These are phyloP conservation scores for Papiliotrema fonsecae DNA, from an alignment of 1,284 basidiomycete genomes.

Conservation along the genomic window DNA sequence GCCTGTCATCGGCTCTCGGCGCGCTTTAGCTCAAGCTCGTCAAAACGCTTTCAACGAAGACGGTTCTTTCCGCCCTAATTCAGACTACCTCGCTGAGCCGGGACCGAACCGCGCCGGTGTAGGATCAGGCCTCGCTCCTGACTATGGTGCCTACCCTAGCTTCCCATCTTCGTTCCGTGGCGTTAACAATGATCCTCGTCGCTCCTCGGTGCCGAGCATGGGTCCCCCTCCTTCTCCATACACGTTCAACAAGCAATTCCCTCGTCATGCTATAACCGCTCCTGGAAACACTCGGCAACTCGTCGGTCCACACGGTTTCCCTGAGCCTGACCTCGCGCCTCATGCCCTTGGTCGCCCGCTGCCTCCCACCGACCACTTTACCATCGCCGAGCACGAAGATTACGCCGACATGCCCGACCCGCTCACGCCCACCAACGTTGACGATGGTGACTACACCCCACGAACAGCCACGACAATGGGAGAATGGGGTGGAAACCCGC, in stretches of 20 bases:
- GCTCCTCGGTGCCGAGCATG: slow-evolving; percentile 20
- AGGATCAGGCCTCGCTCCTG: slow-evolving; percentile 17
- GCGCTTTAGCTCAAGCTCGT: slow-evolving; percentile 29
- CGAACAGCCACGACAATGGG: slow-evolving; percentile 14
- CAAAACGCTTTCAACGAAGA: slow-evolving; percentile 27
- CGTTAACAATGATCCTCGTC: slow-evolving; percentile 20
- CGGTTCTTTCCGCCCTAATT: slow-evolving; percentile 22
- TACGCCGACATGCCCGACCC: slow-evolving; percentile 28
- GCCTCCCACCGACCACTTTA: slow-evolving; percentile 26
- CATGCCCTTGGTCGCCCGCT: slow-evolving; percentile 38
- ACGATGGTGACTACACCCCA: slow-evolving; percentile 19
- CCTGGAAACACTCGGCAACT: slow-evolving; percentile 27
- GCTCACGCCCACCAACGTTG: slow-evolving; percentile 7
- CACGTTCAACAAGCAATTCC: too few species aligned
- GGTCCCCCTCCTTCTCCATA: slow-evolving; percentile 8
- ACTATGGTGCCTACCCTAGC: slow-evolving; percentile 17
- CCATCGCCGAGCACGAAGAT: slow-evolving; percentile 32
- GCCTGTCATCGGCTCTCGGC: slow-evolving; percentile 31
- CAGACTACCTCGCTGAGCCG: slow-evolving; percentile 18
- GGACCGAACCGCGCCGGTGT: slow-evolving; percentile 31
- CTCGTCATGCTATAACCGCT: slow-evolving; percentile 5
- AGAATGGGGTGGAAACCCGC: too few species aligned
- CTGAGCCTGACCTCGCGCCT: slow-evolving; percentile 17
- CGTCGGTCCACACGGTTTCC: slow-evolving; percentile 24
- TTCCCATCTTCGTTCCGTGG: slow-evolving; percentile 13